These are phyloP conservation scores for Nepenthes alata DNA, from an alignment of 179 eudicot genomes.

Conservation along the genomic window DNA sequence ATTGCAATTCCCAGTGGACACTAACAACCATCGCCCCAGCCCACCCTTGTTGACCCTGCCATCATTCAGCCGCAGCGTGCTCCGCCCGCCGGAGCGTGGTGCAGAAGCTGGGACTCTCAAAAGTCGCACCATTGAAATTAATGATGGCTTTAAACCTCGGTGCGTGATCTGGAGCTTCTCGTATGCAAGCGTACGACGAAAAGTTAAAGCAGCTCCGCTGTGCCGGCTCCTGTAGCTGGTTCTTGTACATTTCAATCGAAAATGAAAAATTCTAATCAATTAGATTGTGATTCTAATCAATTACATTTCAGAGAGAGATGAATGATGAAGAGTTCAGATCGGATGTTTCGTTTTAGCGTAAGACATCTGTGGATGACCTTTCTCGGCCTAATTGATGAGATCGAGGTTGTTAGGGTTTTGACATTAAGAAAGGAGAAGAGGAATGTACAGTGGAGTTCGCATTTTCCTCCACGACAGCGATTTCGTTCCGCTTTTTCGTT, in stretches of 20 bases:
- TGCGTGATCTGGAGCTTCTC: conserved; percentile 61
- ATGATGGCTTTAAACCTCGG: conserved; percentile 44
- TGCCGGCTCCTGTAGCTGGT: conserved; percentile 51
- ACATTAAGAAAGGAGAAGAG: background rate
- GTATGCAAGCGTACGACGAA: conserved; percentile 34
- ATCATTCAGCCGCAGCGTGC: conserved; percentile 38
- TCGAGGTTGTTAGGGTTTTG: conserved; percentile 9
- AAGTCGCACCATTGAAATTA: conserved; percentile 43
- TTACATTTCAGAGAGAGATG: background rate
- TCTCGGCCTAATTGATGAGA: conserved; percentile 1
- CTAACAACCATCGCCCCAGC: too few relatives aligned
- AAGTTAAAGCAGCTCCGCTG: conserved; percentile 51
- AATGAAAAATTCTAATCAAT: background rate
- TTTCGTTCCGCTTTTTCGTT: too few relatives aligned
- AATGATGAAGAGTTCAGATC: conserved; percentile 1
- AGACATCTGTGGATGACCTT: background rate
- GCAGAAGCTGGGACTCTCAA: conserved; percentile 40
- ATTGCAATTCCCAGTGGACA: too few relatives aligned
- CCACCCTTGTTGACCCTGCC: too few relatives aligned
- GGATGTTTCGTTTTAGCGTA: background rate
- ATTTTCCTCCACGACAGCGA: too few relatives aligned
- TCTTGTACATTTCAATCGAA: conserved; percentile 33
- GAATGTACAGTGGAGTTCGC: too few relatives aligned
- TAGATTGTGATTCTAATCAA: background rate
- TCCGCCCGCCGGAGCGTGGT: conserved; percentile 48